Conservation (phyloP, 2,329 filamentous ascomycete genomes). For the Fusarium temperatum region DNA sequence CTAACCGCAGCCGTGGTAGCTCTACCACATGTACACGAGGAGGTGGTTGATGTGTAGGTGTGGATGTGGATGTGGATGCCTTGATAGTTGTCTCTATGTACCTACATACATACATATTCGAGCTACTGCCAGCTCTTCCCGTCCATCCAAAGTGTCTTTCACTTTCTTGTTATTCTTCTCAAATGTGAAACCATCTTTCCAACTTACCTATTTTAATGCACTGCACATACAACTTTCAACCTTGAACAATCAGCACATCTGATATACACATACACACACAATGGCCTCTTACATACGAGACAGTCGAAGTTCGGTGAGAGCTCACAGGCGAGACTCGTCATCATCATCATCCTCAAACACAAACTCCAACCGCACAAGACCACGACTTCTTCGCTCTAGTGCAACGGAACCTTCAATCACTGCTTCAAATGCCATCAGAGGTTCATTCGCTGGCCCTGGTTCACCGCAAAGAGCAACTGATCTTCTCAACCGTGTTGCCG, state of each 20-base stretch:
- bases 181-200: constrained; percentile 26
- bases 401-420: constrained; percentile 68
- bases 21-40: constrained; percentile 15
- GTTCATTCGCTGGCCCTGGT: constrained; percentile 59
- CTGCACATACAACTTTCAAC: not conserved
- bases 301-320: constrained; percentile 37
- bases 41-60: constrained; percentile 26
- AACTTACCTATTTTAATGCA: constrained; percentile 16
- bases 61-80: constrained; percentile 28
- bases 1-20: constrained; percentile 32
- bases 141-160: constrained; percentile 8
- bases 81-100: constrained; percentile 21
- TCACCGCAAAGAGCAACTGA: constrained; percentile 62
- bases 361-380: constrained; percentile 53
- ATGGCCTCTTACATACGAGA: constrained; percentile 43
- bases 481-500: constrained; percentile 63
- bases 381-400: constrained; percentile 62
- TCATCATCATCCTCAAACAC: constrained; percentile 37
- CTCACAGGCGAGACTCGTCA: constrained; percentile 42
- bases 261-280: not conserved
- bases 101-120: constrained; percentile 33
- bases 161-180: constrained; percentile 19
- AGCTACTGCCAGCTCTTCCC: constrained; percentile 28
- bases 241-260: not conserved
- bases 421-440: constrained; percentile 61